A percentile compares a stretch with the other conserved stretches of the same genome.
These are phyloP conservation scores for Boletales sp. DNA, from an alignment of 768 basidiomycete genomes.

Conservation along the genomic window DNA sequence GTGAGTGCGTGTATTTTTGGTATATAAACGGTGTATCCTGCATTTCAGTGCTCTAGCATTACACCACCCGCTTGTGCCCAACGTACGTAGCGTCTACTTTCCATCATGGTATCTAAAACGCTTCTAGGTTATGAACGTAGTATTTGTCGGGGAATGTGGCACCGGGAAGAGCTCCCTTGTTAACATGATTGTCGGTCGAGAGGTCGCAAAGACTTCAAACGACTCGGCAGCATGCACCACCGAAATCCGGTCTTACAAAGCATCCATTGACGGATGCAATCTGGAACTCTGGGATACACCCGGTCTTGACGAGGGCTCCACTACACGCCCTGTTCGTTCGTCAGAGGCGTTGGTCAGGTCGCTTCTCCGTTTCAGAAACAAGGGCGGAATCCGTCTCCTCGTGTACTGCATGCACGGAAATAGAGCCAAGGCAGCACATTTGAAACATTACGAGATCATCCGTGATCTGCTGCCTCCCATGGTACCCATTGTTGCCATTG, in stretches of 20 bases:
- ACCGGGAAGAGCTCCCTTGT: slow-evolving; percentile 25
- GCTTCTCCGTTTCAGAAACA: slow-evolving; percentile 5
- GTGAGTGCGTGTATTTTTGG: neutral
- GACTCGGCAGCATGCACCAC: slow-evolving; percentile 20
- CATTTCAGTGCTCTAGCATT: neutral
- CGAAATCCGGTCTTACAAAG: slow-evolving; percentile 4
- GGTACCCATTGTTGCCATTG: slow-evolving; percentile 14
- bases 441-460: slow-evolving; percentile 15
- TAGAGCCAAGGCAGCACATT: slow-evolving; percentile 15
- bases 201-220: slow-evolving; percentile 15
- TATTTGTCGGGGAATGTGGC: slow-evolving; percentile 23
- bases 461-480: slow-evolving; percentile 2
- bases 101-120: neutral
- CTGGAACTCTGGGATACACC: slow-evolving; percentile 16
- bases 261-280: slow-evolving; percentile 10
- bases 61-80: neutral
- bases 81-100: neutral
- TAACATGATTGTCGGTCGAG: slow-evolving; percentile 14
- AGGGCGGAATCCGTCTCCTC: slow-evolving; percentile 9
- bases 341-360: slow-evolving; percentile 3
- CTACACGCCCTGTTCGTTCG: neutral
- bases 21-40: slow-evolving; percentile 6
- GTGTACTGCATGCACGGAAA: slow-evolving; percentile 19
- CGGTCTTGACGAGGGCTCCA: slow-evolving; percentile 14
- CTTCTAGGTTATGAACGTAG: slow-evolving; percentile 18